These are phyloP conservation scores for Debaryomyces subglobosus DNA, from an alignment of 1,139 yeast species.

Conservation along the genomic window DNA sequence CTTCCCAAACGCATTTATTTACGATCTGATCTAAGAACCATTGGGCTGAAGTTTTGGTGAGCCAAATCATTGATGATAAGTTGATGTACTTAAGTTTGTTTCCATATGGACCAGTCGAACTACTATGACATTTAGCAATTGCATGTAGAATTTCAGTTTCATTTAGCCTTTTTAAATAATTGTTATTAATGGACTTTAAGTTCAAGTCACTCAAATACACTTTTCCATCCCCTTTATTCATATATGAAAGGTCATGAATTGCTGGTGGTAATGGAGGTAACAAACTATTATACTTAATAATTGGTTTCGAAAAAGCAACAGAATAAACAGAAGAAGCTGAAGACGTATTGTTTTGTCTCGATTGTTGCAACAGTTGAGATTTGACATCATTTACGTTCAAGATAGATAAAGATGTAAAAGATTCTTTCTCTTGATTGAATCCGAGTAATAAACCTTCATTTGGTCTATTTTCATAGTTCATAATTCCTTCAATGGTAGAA, in stretches of 20 bases:
- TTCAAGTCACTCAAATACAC: constrained; percentile 46
- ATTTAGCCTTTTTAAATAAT: constrained; percentile 32
- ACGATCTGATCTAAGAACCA: constrained; percentile 29
- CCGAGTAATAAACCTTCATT: constrained; percentile 16
- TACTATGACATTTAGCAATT: constrained; percentile 30
- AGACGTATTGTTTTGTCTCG: constrained; percentile 17
- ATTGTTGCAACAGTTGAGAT: not conserved
- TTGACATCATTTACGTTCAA: constrained; percentile 9
- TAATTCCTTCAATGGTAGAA: constrained; percentile 25
- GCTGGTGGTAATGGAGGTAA: constrained; percentile 40
- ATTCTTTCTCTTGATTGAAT: constrained; percentile 11
- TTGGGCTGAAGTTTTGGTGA: constrained; percentile 45
- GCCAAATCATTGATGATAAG: constrained; percentile 56
- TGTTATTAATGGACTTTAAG: constrained; percentile 41
- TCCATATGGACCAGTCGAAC: constrained; percentile 17
- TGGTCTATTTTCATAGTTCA: constrained; percentile 14
- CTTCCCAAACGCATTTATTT: constrained; percentile 11
- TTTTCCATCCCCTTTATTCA: constrained; percentile 41
- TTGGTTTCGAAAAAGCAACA: constrained; percentile 32
- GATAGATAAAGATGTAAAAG: constrained; percentile 6
- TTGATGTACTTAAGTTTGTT: constrained; percentile 35
- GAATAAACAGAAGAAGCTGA: constrained; percentile 38
- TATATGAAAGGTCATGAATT: constrained; percentile 29
- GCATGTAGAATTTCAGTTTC: constrained; percentile 42
- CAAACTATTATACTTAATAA: constrained; percentile 38